These are phyloP conservation scores for Aphanomyces cochlioides DNA, from an alignment of 352 stramenopile species.

Conservation along the genomic window DNA sequence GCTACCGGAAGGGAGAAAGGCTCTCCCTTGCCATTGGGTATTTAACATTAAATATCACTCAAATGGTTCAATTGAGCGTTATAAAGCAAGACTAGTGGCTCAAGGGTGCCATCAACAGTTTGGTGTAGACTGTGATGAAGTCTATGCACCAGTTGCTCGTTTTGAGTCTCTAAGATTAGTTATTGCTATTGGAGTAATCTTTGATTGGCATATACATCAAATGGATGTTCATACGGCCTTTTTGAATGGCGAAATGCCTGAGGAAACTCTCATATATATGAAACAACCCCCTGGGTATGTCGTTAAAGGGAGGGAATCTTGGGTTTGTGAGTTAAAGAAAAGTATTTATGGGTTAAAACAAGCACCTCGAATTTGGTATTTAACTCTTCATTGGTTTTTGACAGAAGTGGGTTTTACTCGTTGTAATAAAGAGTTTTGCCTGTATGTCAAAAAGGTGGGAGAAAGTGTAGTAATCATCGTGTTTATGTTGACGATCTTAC, in stretches of 20 bases:
- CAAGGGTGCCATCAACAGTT: constrained; percentile 13
- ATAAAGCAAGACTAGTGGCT: constrained; percentile 26
- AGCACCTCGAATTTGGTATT: constrained; percentile 22
- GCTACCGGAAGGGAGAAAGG: background rate
- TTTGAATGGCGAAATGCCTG: constrained; percentile 13
- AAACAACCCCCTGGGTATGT: constrained; percentile 7
- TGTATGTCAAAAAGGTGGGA: constrained; percentile 31
- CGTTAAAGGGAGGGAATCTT: background rate
- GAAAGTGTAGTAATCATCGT: constrained; percentile 27
- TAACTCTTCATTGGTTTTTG: constrained; percentile 16
- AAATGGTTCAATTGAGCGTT: constrained; percentile 28
- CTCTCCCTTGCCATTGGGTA: constrained; percentile 22
- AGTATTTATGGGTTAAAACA: constrained; percentile 28
- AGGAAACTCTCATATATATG: constrained; percentile 28
- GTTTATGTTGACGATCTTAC: too few relatives aligned
- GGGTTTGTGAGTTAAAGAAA: background rate
- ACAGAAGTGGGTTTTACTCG: background rate
- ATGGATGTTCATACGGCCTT: constrained; percentile 24
- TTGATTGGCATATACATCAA: constrained; percentile 5
- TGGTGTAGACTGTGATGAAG: background rate
- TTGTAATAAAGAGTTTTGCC: background rate
- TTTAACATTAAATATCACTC: constrained; percentile 24
- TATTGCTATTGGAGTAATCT: constrained; percentile 4
- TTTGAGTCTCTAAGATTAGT: constrained; percentile 12
- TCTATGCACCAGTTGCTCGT: constrained; percentile 11